A percentile compares a stretch with the other conserved stretches of the same genome.
Conservation (phyloP, 2,329 filamentous ascomycete species). For the Pestalotiopsis fici region DNA sequence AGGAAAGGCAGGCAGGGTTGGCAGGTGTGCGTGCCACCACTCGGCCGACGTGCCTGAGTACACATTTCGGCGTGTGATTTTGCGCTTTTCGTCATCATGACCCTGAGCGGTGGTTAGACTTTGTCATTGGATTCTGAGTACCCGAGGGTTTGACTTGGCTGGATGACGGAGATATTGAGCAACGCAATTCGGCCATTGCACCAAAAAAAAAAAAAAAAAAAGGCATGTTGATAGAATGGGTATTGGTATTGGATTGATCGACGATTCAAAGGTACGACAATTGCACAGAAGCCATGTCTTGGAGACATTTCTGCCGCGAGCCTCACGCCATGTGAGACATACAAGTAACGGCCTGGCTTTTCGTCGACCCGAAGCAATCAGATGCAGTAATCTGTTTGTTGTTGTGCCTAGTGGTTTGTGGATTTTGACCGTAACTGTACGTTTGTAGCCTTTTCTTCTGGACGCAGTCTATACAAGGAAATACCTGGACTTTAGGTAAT, state of each 20-base stretch:
- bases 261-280: not conserved
- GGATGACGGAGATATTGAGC: too few species aligned
- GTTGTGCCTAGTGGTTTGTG: not conserved
- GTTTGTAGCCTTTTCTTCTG: not conserved
- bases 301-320: not conserved
- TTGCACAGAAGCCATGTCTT: not conserved
- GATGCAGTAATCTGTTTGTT: not conserved
- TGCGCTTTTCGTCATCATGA: not conserved
- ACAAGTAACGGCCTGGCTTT: not conserved
- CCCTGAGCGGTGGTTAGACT: not conserved
- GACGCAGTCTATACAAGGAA: too few species aligned
- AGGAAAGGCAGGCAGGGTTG: too few species aligned
- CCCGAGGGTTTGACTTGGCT: too few species aligned
- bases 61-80: not conserved
- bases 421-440: not conserved
- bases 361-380: not conserved
- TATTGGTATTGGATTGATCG: not conserved
- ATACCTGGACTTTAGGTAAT: too few species aligned
- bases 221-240: not conserved
- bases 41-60: too few species aligned
- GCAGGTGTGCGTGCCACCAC: too few species aligned
- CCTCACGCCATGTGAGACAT: slow-evolving; percentile 3
- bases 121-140: not conserved
- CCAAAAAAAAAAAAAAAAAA: too few species aligned
- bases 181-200: not conserved